These are phyloP conservation scores for Debaryomyces nepalensis DNA, from an alignment of 1,139 yeast genomes.

Conservation along the genomic window DNA sequence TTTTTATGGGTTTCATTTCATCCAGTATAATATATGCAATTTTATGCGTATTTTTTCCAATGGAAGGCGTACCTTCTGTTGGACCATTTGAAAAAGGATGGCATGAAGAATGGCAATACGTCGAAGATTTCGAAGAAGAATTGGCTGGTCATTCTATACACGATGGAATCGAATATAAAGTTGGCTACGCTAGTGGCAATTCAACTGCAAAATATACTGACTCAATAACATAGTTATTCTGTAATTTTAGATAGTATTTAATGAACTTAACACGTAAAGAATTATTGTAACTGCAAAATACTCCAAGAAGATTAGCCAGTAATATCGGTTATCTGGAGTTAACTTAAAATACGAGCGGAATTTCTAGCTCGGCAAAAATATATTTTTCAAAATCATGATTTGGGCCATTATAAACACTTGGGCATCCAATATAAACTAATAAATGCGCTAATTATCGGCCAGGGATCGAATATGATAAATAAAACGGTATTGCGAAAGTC, in stretches of 20 bases:
- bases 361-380: conserved; percentile 7
- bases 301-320: neutral
- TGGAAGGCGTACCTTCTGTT: conserved; percentile 54
- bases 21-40: conserved; percentile 56
- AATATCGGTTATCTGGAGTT: neutral
- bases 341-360: neutral
- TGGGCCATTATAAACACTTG: neutral
- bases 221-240: conserved; percentile 1
- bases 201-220: conserved; percentile 4
- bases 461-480: neutral
- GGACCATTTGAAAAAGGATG: conserved; percentile 60
- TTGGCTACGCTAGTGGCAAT: conserved; percentile 20
- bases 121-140: conserved; percentile 63
- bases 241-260: neutral
- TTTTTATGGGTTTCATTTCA: conserved; percentile 71
- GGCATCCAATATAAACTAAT: neutral
- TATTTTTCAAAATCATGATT: too few relatives aligned
- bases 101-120: conserved; percentile 65
- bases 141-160: conserved; percentile 39
- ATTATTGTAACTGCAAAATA: neutral
- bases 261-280: too few relatives aligned
- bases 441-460: neutral
- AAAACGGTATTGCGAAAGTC: neutral
- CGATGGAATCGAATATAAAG: conserved; percentile 24
- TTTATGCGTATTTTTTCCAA: conserved; percentile 56